Conservation (phyloP, 2,329 filamentous ascomycete genomes). For the Colletotrichum sublineola region DNA sequence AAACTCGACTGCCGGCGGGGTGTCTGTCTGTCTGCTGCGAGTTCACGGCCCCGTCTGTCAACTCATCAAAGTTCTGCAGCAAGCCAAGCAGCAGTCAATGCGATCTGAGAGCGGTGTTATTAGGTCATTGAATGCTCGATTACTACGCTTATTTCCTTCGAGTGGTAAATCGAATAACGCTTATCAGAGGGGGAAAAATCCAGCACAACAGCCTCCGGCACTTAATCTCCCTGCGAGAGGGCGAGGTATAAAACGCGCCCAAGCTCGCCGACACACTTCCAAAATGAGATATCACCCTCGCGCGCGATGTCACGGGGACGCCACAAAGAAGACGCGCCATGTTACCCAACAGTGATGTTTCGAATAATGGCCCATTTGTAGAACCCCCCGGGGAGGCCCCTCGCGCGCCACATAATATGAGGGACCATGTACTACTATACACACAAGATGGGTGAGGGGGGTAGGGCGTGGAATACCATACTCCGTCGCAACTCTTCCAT, state of each 20-base stretch:
- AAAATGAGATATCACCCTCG: neutral
- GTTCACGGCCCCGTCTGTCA: conserved; percentile 12
- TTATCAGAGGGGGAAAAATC: conserved; percentile 10
- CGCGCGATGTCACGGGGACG: neutral
- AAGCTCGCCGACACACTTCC: neutral
- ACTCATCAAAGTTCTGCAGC: neutral
- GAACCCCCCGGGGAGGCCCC: neutral
- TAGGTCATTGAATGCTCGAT: conserved; percentile 38
- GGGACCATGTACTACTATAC: conserved; percentile 41
- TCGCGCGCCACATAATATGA: conserved; percentile 29
- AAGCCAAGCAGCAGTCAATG: neutral
- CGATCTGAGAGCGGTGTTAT: neutral
- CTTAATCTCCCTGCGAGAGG: neutral
- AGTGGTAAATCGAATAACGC: conserved; percentile 28
- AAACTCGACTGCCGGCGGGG: neutral
- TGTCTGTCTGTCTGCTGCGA: neutral
- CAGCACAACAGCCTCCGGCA: conserved; percentile 7
- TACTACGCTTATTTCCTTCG: conserved; percentile 30
- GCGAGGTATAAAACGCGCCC: neutral
- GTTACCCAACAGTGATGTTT: conserved; percentile 6
- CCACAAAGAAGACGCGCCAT: neutral
- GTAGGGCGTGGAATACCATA: conserved; percentile 21
- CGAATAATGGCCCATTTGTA: neutral
- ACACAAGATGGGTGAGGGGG: conserved; percentile 40
- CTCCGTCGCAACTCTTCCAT: conserved; percentile 39